Base-by-base conservation (phyloP, 2,329 filamentous ascomycete species). In the Basipetospora sp. region DNA sequence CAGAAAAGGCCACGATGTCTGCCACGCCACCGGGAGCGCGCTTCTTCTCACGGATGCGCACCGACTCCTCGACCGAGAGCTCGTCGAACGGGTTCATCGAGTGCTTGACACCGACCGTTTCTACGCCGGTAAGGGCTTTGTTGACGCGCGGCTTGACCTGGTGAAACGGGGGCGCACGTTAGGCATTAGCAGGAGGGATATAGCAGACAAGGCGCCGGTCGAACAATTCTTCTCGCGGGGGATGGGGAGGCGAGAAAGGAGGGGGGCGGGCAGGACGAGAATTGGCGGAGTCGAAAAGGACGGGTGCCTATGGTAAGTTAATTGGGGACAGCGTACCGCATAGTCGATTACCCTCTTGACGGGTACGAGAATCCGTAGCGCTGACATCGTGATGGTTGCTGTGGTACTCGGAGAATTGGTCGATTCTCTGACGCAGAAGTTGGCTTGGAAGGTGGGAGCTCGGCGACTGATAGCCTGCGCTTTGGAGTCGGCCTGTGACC, bases 81-180 rank as follows among this genome's bases (percentile, higher is more conserved):
- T 98, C 90, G 68, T 98, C 90, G 64, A 98, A 98, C 15, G 90
- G 90, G 70, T 96, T 98, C 75, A 98, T 88, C 57, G 80, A 87
- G 71, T 96, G 88, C 64, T 96, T 96, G 53, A 96, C 86, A 48
- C 83, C 83, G 46, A 79, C 71, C 39, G 83, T 94, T 63, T 94
- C 88, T 62, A 98, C 80, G 54, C 77, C 88, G 43, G 88, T 94
- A 62, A 74, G 70, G 50, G 74, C 62, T 58, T 77, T 78, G 65
- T 79, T 79, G 57, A 79, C 72, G 48, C 74, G 72, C 41, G 74
- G 74, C 53, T 77, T 78, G 65, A 78, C 71, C 74, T 79, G 49
- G 19, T 25, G 6, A 6, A 25, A 16, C 18, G 17, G 18, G n/a
- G n/a, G n/a, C n/a, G n/a, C n/a, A n/a, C n/a, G n/a, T n/a, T n/a